Evolutionary conservation across 768 basidiomycete genomes (phyloP).

Genomic region (Pholiota molesta): DNA sequence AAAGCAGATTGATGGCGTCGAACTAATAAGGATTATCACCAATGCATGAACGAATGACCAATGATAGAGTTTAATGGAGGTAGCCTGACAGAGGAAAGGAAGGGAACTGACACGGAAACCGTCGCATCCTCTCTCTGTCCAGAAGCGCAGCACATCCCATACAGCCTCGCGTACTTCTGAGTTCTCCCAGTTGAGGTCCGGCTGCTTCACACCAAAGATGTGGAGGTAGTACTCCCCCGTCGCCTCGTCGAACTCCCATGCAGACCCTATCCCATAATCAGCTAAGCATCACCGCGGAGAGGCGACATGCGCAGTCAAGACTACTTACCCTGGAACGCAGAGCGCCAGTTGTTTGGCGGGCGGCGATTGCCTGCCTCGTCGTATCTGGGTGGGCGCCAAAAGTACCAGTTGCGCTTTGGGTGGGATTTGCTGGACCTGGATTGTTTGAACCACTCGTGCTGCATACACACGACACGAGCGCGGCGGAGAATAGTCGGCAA

Average conservation of each 20-base stretch:
- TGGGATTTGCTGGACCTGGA: conserved; percentile 53
- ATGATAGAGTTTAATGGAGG: too few relatives aligned
- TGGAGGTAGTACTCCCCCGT: conserved; percentile 78
- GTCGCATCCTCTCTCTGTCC: conserved; percentile 75
- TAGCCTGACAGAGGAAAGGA: too few relatives aligned
- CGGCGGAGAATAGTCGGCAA: neutral
- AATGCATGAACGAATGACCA: neutral
- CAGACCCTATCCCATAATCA: too few relatives aligned
- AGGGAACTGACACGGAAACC: conserved; percentile 63
- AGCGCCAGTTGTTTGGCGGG: conserved; percentile 78
- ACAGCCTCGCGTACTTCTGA: conserved; percentile 58
- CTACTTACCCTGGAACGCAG: conserved; percentile 60
- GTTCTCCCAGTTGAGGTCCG: conserved; percentile 81
- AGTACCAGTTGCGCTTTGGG: conserved; percentile 76
- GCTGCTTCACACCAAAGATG: conserved; percentile 66
- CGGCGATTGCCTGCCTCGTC: conserved; percentile 53
- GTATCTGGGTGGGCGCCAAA: conserved; percentile 65
- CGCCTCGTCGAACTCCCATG: conserved; percentile 69
- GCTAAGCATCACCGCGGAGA: too few relatives aligned
- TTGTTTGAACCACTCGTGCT: conserved; percentile 76
- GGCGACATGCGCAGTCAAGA: too few relatives aligned
- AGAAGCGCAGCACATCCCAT: conserved; percentile 69
- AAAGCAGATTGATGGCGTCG: conserved; percentile 73
- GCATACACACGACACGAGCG: neutral
- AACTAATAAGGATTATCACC: conserved; percentile 38